These are phyloP conservation scores for Rhodotorula sp. DNA, from an alignment of 1,284 basidiomycete species.

Conservation along the genomic window DNA sequence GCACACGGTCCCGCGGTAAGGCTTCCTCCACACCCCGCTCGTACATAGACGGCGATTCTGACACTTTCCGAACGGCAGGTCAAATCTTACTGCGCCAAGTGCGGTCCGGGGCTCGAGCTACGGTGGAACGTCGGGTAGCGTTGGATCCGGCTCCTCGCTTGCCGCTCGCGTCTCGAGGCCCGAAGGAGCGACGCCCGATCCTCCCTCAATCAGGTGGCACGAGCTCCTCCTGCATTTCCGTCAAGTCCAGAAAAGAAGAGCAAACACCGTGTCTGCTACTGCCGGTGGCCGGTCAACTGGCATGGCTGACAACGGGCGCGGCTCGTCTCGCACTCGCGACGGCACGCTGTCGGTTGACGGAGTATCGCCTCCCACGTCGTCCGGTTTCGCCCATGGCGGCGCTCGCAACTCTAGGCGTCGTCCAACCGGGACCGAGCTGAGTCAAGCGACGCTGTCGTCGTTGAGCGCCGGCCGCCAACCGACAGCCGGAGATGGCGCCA, in stretches of 20 bases:
- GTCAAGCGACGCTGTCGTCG: neutral
- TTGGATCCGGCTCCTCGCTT: neutral
- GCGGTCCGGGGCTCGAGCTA: conserved; percentile 63
- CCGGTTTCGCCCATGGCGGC: neutral
- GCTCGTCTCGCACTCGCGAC: neutral
- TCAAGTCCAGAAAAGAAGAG: conserved; percentile 38
- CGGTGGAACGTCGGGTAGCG: neutral
- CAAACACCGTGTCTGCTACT: neutral
- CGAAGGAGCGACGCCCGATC: conserved; percentile 51
- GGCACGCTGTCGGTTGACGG: neutral
- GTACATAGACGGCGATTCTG: no score
- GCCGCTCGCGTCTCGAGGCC: conserved; percentile 45
- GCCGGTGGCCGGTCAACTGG: neutral
- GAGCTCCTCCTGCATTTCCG: conserved; percentile 70
- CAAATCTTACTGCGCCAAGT: conserved; percentile 36
- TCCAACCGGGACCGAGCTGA: neutral
- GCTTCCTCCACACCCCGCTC: conserved; percentile 18
- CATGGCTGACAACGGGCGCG: neutral
- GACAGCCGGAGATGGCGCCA: neutral
- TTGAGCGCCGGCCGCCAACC: neutral
- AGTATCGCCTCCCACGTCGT: neutral
- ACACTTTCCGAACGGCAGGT: conserved; percentile 17
- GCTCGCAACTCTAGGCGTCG: neutral
- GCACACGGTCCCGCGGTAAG: conserved; percentile 77
- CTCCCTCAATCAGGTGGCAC: conserved; percentile 73